Evolutionary conservation across 129 eudicot genomes (phyloP), one percentile per base, ranked within the genome.

Genomic region (Ambrosia artemisiifolia): DNA sequence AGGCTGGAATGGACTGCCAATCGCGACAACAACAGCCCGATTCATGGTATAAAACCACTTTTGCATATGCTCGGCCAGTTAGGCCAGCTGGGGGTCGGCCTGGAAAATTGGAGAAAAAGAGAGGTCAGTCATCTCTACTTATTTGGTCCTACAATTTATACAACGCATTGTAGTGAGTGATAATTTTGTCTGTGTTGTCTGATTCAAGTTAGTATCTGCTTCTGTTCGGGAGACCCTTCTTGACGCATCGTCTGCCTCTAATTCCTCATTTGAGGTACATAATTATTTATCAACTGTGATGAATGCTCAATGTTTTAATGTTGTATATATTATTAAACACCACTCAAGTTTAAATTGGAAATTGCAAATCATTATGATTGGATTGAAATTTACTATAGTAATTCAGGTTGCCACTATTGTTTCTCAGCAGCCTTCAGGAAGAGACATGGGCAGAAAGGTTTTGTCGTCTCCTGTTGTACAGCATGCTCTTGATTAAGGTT

Each of bases 391-490:
- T 24, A 1, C 28, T 0, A 1, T 24, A 0, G 28, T 32, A 24
- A 62, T 61, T 40, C 76, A 90, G 97, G 80, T 94, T 69, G 91
- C 96, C 75, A 96, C 87, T 24, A 83, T 94, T 76, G 99, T 94
- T 59, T 90, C 97, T 36, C 99, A 94, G 68, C 99, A 97, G 12
- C 96, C 99, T 53, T 84, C 97, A 12, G 86, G 83, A 47, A 88
- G 96, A 79, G 84, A 94, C 48, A 78, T 93, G 80, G 99, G 99
- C 47, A 83, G 88, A 66, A 94, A 90, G 80, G 84, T 90, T 80
- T 46, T 84, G 89, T 93, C 97, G 14, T 94, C 99, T 62, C 96
- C 93, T 63, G 96, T 94, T 70, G 94, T 96, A 67, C 97, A 94
- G 49, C 95, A 84, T 79, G 97, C 97, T 67, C 86, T 92, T 33